Evolutionary conservation across 2,329 filamentous ascomycete genomes (phyloP).

Genomic region (Sporothrix brunneoviolacea): DNA sequence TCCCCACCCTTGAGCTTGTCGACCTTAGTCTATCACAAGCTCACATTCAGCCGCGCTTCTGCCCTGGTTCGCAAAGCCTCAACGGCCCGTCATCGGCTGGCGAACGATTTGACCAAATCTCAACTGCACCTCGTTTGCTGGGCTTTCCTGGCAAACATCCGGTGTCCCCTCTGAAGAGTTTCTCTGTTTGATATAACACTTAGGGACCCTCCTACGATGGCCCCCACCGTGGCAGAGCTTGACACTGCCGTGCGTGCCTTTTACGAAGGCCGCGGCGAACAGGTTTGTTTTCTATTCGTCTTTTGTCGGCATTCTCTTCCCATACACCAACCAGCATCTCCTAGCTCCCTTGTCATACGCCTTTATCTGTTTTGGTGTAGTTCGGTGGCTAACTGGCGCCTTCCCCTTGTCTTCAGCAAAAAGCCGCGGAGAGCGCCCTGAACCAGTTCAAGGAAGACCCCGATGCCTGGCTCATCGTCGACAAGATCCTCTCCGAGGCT

Average conservation of each 20-base stretch:
- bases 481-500: conserved; percentile 91
- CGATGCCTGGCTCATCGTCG: conserved; percentile 94
- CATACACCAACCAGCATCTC: no score
- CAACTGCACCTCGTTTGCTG: conserved; percentile 7
- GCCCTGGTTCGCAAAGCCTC: background rate
- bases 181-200: conserved; percentile 1
- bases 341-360: background rate
- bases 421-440: conserved; percentile 84
- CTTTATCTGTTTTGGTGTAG: conserved; percentile 12
- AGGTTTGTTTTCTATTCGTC: conserved; percentile 52
- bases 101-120: background rate
- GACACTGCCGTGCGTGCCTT: conserved; percentile 94
- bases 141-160: conserved; percentile 9
- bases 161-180: background rate
- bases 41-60: background rate
- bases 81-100: background rate
- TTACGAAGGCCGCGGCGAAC: conserved; percentile 91
- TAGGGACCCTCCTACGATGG: conserved; percentile 39
- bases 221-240: conserved; percentile 81
- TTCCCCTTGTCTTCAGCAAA: conserved; percentile 60
- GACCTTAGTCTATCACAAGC: background rate
- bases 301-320: no score
- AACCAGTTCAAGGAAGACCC: conserved; percentile 99
- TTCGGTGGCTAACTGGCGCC: conserved; percentile 28
- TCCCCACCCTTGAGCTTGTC: conserved; percentile 4